Percentiles rank a stretch among this genome's conserved stretches.
Evolutionary conservation across 1,139 yeast species (phyloP).

Genomic region (Saccharomyces pastorianus): DNA sequence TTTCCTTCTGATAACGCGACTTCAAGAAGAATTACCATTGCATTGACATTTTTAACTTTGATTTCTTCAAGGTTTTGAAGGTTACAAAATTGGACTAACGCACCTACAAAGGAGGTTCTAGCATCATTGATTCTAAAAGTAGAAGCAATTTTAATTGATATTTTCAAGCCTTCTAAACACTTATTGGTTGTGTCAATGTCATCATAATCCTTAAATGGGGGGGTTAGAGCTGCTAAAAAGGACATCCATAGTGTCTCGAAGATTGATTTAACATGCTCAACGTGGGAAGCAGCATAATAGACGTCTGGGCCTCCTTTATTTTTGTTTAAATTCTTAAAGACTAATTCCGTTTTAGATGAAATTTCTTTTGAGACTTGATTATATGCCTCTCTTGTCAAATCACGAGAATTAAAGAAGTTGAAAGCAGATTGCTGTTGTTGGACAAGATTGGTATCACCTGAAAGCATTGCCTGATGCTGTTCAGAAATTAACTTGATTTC

Average conservation of each 20-base stretch:
- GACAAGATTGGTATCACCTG: slow-evolving; percentile 47
- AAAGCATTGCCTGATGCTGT: slow-evolving; percentile 82
- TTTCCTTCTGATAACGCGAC: slow-evolving; percentile 77
- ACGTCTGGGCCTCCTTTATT: slow-evolving; percentile 25
- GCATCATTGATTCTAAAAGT: slow-evolving; percentile 80
- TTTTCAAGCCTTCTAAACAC: slow-evolving; percentile 77
- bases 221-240: slow-evolving; percentile 84
- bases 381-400: slow-evolving; percentile 76
- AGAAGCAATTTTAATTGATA: slow-evolving; percentile 77
- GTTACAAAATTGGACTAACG: slow-evolving; percentile 79
- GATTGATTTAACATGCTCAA: slow-evolving; percentile 86
- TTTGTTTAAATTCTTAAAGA: slow-evolving; percentile 63
- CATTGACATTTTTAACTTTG: slow-evolving; percentile 71
- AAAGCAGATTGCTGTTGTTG: slow-evolving; percentile 41
- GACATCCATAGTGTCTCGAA: slow-evolving; percentile 98
- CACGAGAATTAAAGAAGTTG: slow-evolving; percentile 70
- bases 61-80: slow-evolving; percentile 73
- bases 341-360: slow-evolving; percentile 78
- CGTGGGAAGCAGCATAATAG: slow-evolving; percentile 57
- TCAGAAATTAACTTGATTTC: slow-evolving; percentile 90
- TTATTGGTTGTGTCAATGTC: slow-evolving; percentile 63
- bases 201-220: slow-evolving; percentile 84
- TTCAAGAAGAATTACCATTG: slow-evolving; percentile 65
- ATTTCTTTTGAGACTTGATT: slow-evolving; percentile 88
- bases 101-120: slow-evolving; percentile 80